Base-by-base conservation (phyloP, 352 stramenopile species). In the Globisporangium sylvaticum region DNA sequence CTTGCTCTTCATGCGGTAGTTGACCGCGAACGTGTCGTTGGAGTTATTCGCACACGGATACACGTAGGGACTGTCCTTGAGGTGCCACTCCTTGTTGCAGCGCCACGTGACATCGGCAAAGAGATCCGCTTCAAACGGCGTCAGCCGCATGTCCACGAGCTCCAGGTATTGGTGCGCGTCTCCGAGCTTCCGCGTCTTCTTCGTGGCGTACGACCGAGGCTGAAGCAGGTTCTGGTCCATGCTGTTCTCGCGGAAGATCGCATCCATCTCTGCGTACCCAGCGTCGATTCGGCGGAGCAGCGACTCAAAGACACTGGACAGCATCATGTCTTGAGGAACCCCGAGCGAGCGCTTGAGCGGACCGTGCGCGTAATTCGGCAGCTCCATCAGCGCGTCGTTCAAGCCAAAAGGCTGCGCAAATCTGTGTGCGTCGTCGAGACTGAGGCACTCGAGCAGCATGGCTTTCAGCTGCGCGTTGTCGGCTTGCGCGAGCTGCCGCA, bases 381-480 rank as follows among this genome's bases (percentile, higher is more conserved):
- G 37, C 9, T 27, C 54, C 27, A 44, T 18, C 18, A 14, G 34
- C 14, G 46, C 29, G 9, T 50, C 8, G 0, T 57, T 15, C 6
- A 50, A 8, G 15, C 42, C 15, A 14, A 7, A 29, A 25, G 12
- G 4, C 3, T n/a, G n/a, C n/a, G n/a, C n/a, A n/a, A n/a, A n/a
- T 7, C 25, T 9, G n/a, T 58, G 64, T 29, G 27, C 24, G 10
- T 50, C n/a, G n/a, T n/a, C n/a, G n/a, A n/a, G n/a, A n/a, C 32
- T 14, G 32, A 9, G 9, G 9, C 22, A 7, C 12, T 60, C 27
- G 37, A 62, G 25, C 25, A 53, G 4, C 55, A 69, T 60, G 57
- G 56, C 46, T 22, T 58, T 56, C n/a, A 69, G 64, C 64, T 64
- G 32, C 34, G 20, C 25, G 64, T 69, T 69, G 9, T 64, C 64